Conservation (phyloP, 148 eudicot genomes). For the Amaranthus hypochondriacus region DNA sequence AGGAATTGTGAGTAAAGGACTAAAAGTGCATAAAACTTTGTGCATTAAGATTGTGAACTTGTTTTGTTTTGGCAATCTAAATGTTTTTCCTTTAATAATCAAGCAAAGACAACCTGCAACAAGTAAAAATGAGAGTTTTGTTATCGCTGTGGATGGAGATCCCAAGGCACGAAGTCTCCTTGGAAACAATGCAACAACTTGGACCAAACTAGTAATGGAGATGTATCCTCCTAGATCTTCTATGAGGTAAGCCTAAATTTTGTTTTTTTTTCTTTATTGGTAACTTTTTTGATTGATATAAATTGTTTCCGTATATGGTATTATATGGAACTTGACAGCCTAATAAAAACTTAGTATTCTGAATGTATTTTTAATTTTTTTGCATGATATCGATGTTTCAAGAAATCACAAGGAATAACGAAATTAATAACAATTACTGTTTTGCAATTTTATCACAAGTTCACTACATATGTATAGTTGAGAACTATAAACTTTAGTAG, state of each 20-base stretch:
- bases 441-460: no score
- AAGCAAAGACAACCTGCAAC: conserved; percentile 96
- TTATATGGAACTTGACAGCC: background rate
- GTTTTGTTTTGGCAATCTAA: conserved; percentile 1
- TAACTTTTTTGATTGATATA: background rate
- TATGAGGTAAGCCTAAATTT: conserved; percentile 41
- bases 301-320: background rate
- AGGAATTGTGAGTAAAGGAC: background rate
- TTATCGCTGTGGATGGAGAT: conserved; percentile 45
- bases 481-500: no score
- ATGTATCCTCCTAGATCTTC: conserved; percentile 78
- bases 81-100: conserved; percentile 38
- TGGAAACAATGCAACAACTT: conserved; percentile 40
- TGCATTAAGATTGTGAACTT: no score
- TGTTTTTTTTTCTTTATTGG: background rate
- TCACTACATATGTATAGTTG: no score
- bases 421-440: no score
- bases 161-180: conserved; percentile 41
- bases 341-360: no score
- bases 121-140: conserved; percentile 55
- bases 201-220: conserved; percentile 84
- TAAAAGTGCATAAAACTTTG: background rate
- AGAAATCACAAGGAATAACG: no score
- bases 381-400: no score
- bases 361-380: no score